Evolutionary conservation across 106 monocot species (phyloP), one percentile per base, ranked within the genome.

Genomic region (Phalaenopsis aphrodite): DNA sequence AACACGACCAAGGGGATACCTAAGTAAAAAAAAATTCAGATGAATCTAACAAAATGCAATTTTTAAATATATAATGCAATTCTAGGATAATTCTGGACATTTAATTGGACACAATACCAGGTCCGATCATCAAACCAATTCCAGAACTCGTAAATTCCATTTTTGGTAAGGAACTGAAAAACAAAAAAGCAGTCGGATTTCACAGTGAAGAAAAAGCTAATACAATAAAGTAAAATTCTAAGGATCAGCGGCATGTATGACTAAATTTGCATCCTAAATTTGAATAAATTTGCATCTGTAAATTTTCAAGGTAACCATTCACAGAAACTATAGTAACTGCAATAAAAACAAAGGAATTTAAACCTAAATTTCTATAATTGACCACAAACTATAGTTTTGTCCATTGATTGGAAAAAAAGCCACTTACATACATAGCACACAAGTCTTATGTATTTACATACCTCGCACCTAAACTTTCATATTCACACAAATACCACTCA

Each of bases 1-100:
- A 68, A 99, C 98, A 88, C 98, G 98, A 41, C 98, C 98, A 84
- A 99, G 94, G 83, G 98, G 98, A 86, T 99, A 99, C 98, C 98
- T 99, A 24, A 41, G 75, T 38, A 48, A 81, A 12, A 83, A 30
- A 43, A 18, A 39, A 75, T 41, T 48, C 48, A 72, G 46, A 75
- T 38, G 39, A 64, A 75, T 56, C 17, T 10, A 55, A 8, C 55
- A 56, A 6, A 57, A n/a, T 65, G 56, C 41, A 45, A 11, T 47
- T 24, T 49, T 42, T 30, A 49, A 16, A 18, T 24, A 12, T 30
- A 76, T 49, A 30, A 23, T 24, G 30, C 5, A 52, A 76, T 76
- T 24, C 1, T 76, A 48, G 12, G 12, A 12, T 30, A 76, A 76
- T 12, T 12, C 5, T 12, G 12, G 47, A 52, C 3, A 19, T 74